A percentile compares a stretch with the other conserved stretches of the same genome.
phyloP scores from a whole-genome alignment of 2,329 filamentous ascomycete species.

The Allantophomopsis lycopodina region DNA sequence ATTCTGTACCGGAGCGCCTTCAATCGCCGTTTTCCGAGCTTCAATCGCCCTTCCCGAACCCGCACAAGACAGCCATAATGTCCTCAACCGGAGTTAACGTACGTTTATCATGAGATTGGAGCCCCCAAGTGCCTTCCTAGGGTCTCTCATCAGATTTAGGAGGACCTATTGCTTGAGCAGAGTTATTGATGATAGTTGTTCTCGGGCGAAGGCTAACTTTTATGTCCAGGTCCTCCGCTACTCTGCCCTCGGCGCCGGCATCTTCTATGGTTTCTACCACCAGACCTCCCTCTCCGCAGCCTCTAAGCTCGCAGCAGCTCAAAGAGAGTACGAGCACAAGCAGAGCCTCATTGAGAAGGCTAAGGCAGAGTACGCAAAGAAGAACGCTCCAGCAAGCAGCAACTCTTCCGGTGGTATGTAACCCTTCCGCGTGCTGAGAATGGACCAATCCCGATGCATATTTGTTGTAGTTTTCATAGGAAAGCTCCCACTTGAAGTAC shows the following conservation, averaged over 20 bases:
- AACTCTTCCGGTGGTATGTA: constrained; percentile 4
- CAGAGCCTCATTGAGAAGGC: constrained; percentile 83
- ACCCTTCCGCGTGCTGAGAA: constrained; percentile 9
- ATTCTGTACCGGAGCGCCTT: too few species aligned
- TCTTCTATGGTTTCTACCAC: constrained; percentile 94
- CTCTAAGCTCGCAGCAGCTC: constrained; percentile 54
- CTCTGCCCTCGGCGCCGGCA: constrained; percentile 79
- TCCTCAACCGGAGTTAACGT: constrained; percentile 37
- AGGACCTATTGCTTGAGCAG: too few species aligned
- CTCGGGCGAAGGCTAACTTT: constrained; percentile 1
- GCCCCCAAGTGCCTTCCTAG: too few species aligned
- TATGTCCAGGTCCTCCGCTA: constrained; percentile 77
- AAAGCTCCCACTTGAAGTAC: too few species aligned
- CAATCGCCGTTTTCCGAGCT: neutral
- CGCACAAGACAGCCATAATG: constrained; percentile 11
- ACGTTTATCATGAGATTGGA: constrained; percentile 15
- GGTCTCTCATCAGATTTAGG: too few species aligned
- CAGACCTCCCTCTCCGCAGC: constrained; percentile 66
- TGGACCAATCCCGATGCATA: constrained; percentile 10
- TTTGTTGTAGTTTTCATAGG: neutral
- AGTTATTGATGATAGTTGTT: too few species aligned
- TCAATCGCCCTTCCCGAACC: constrained; percentile 4
- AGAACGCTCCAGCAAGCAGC: constrained; percentile 38
- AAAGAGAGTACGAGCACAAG: constrained; percentile 85
- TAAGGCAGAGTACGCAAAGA: constrained; percentile 80